These are phyloP conservation scores for Umbelopsis vinacea DNA, from an alignment of 192 early-diverging fungal genomes.

Conservation along the genomic window DNA sequence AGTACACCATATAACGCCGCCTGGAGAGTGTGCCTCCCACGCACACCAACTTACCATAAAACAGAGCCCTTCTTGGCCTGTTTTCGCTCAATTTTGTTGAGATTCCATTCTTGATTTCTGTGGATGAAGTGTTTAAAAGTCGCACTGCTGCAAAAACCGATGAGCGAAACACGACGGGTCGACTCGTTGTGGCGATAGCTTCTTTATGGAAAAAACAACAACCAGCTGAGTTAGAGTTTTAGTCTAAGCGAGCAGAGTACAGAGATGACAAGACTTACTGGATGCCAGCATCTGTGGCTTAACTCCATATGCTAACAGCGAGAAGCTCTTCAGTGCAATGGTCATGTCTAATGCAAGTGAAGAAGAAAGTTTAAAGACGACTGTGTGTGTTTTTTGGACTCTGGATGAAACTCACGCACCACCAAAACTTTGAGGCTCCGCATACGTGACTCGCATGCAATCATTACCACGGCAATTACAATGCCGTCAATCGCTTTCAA, in stretches of 20 bases:
- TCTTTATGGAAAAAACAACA: neutral
- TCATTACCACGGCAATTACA: too few relatives aligned
- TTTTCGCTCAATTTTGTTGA: constrained; percentile 24
- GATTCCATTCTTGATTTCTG: constrained; percentile 8
- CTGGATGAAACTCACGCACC: constrained; percentile 1
- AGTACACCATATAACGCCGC: neutral
- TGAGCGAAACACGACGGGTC: neutral
- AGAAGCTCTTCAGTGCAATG: constrained; percentile 10
- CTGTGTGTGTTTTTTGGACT: neutral
- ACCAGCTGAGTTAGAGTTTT: neutral
- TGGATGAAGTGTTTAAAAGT: neutral
- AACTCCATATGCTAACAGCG: neutral
- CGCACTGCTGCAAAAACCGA: neutral
- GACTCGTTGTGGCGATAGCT: neutral
- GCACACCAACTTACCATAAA: constrained; percentile 48
- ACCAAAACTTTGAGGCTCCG: constrained; percentile 6
- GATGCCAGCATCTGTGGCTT: neutral
- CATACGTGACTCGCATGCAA: constrained; percentile 10
- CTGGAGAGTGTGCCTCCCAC: constrained; percentile 24
- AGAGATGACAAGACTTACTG: neutral
- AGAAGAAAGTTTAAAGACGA: neutral
- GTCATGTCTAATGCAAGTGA: constrained; percentile 6
- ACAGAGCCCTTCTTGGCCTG: constrained; percentile 48
- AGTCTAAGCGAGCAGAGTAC: neutral
- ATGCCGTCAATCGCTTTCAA: too few relatives aligned